Evolutionary conservation across 129 eudicot genomes (phyloP), one percentile per base, ranked within the genome.

Genomic region (Flaveria sonorensis): DNA sequence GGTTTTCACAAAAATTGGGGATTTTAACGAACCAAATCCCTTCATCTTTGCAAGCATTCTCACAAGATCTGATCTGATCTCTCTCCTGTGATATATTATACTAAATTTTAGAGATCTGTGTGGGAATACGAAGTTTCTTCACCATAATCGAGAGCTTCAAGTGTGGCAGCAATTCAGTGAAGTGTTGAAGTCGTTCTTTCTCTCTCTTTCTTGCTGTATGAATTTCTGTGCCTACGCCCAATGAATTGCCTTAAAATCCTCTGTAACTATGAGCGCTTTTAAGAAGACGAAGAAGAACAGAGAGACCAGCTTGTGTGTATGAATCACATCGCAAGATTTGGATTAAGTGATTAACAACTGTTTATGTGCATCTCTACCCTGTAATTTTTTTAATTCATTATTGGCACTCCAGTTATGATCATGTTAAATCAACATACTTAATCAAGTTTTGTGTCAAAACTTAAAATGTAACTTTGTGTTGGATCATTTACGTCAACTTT

Each of bases 21-120:
- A 85, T 79, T 86, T 92, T 71, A 82, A 52, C 13, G 82, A 85
- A 77, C 83, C 84, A 28, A 85, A 48, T 43, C 80, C 72, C 85
- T 88, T 87, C 94, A 86, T 88, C 26, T 76, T 79, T 40, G 83
- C 50, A 65, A 32, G 32, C 72, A 53, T 13, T 36, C 15, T n/a
- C 47, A 45, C 79, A 75, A 74, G 75, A 81, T 67, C 80, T 59
- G 69, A 77, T 47, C 32, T 47, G 28, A 8, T 36, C 16, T 73
- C 19, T 30, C 71, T 5, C 55, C 48, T 20, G 62, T 80, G 26
- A 8, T 36, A 4, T 36, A 36, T 36, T 36, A 36, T 4, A 66
- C 28, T 45, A 56, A 26, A 43, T 32, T 28, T 68, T 21, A 77
- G 51, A 5, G 70, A 78, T 64, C 57, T 72, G 71, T 63, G 63